Evolutionary conservation across 306 rosid species (phyloP), one percentile per base, ranked within the genome.

Genomic region (Hylodesmum podocarpum): DNA sequence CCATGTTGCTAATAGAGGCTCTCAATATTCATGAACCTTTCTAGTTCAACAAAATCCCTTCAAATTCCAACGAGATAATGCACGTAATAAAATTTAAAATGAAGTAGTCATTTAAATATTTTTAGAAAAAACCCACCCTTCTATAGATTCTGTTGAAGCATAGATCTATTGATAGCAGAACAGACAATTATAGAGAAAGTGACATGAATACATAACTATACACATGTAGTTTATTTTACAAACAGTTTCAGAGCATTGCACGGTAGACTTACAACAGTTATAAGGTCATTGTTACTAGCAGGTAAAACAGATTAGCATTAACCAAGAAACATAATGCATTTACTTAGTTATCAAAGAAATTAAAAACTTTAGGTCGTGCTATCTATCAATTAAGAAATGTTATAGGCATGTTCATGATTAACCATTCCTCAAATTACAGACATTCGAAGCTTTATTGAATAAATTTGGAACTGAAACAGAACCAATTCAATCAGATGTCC

Each of bases 401-500:
- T 80, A 22, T 55, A 43, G 9, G 54, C 39, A 65, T 19, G 73
- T 37, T 50, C 47, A 74, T 29, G 22, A 34, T 14, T 41, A 72
- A 66, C 51, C 78, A 61, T 78, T 70, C 28, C 27, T 37, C 55
- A 65, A 64, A 24, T 47, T 55, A 73, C 16, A 70, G 67, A 70
- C 13, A 13, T 10, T 29, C 25, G 41, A 79, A 31, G 18, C 18
- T 21, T 72, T 33, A 59, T 47, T 46, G 24, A 55, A 65, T 15
- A 33, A 70, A 46, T 28, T 43, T 77, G 44, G 39, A 18, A 63
- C 64, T 5, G 31, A 44, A 82, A 31, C 59, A 44, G 39, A 41
- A 75, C 59, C 25, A 16, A 8, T 69, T 54, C 78, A 70, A 10
- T 49, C 41, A 64, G 81, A 69, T 64, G 78, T 58, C 58, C 36